A percentile compares a stretch with the other conserved stretches of the same genome.
These are phyloP conservation scores for Geotrichum europaeum DNA, from an alignment of 1,139 yeast species.

Conservation along the genomic window DNA sequence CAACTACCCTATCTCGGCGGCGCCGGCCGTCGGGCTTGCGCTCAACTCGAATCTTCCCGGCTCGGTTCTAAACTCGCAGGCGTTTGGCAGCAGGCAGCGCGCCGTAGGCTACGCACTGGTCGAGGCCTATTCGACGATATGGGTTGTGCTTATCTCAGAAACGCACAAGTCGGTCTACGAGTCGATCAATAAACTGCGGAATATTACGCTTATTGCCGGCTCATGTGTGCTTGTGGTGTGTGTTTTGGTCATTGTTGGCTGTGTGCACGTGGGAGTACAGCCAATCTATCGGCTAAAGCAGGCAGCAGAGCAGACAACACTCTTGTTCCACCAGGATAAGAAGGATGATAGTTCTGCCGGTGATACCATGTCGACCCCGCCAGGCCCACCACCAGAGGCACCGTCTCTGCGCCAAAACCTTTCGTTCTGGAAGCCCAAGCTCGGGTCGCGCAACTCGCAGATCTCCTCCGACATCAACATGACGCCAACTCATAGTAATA, in stretches of 20 bases:
- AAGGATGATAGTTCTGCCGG: background rate
- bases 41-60: conserved; percentile 38
- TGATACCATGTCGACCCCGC: background rate
- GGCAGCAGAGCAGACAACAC: conserved; percentile 64
- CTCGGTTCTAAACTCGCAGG: conserved; percentile 42
- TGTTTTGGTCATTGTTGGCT: conserved; percentile 66
- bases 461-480: background rate
- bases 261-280: conserved; percentile 78
- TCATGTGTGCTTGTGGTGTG: conserved; percentile 74
- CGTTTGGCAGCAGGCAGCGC: conserved; percentile 42
- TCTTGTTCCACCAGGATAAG: conserved; percentile 8
- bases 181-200: conserved; percentile 57
- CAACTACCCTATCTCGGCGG: background rate
- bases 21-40: conserved; percentile 4
- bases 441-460: background rate
- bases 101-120: conserved; percentile 71
- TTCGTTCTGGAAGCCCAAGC: background rate
- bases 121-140: conserved; percentile 45
- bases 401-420: background rate
- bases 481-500: background rate
- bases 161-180: conserved; percentile 50
- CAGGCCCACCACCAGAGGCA: background rate
- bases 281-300: conserved; percentile 77
- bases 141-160: conserved; percentile 79
- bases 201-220: conserved; percentile 71